Evolutionary conservation across 192 early-diverging fungal species (phyloP).

Genomic region (Anaeromyces robustus): DNA sequence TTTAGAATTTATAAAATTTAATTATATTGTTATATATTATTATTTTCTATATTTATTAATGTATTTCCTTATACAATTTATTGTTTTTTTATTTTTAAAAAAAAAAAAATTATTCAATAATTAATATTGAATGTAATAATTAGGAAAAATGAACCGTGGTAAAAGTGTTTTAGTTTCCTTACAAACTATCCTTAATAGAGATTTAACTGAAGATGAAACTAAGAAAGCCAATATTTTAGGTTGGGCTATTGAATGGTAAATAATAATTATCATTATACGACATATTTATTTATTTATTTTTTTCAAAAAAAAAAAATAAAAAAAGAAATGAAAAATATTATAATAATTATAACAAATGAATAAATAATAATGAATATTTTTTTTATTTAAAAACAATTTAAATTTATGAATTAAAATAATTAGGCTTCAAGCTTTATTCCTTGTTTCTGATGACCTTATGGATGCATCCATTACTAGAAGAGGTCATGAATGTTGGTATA

Average conservation of each 20-base stretch:
- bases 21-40: too few species aligned
- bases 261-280: not conserved
- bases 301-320: not conserved
- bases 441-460: conserved; percentile 98
- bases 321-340: too few species aligned
- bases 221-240: conserved; percentile 79
- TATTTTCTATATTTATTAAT: too few species aligned
- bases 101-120: too few species aligned
- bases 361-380: not conserved
- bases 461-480: conserved; percentile 88
- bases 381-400: not conserved
- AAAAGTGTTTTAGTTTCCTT: conserved; percentile 85
- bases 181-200: conserved; percentile 54
- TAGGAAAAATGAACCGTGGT: conserved; percentile 97
- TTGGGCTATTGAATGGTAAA: conserved; percentile 86
- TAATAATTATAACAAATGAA: too few species aligned
- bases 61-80: too few species aligned
- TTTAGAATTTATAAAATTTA: too few species aligned
- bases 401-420: not conserved
- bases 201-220: conserved; percentile 64
- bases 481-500: conserved; percentile 96
- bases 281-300: too few species aligned
- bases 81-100: too few species aligned
- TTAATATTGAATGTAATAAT: not conserved
- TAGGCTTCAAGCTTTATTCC: conserved; percentile 94